Base-by-base conservation (phyloP, 164 flowering plant genomes). In the Sextonia rubra region DNA sequence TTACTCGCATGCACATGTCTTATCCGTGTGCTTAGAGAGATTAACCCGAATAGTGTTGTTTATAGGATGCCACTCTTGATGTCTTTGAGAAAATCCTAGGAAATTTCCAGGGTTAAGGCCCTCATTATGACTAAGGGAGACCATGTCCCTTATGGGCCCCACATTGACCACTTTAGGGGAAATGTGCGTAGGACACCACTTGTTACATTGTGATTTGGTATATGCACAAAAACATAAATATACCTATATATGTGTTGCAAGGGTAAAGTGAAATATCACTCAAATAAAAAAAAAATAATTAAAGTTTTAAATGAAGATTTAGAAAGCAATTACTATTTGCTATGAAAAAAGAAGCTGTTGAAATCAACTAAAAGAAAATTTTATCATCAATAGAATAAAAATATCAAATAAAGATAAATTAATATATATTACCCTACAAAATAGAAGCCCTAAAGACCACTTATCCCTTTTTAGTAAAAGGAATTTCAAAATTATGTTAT, bases 101-200 rank as follows among this genome's bases (percentile, higher is more conserved):
- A 74, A 74, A 74, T 78, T 78, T 74, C 74, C 25, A 32, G 60
- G 60, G 29, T 68, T 64, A 60, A 60, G 71, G 65, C 64, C 37
- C 24, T 71, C 68, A 71, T 78, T 58, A 78, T 71, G 72, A 67
- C 30, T 58, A 29, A 69, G 48, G 75, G 49, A 68, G 30, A 72
- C 55, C 56, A 69, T 49, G 61, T 2, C 71, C 6, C 24, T 24
- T 22, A 48, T n/a, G 47, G 71, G 15, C 23, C 26, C 62, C 32
- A 44, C 56, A 47, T 64, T 73, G 73, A 73, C 60, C 30, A 69
- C 73, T 77, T 77, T 60, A 23, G 61, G 61, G n/a, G 61, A n/a
- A 18, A 23, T 12, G 17, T 29, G 15, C 8, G 9, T 5, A 29
- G 37, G n/a, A 27, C 67, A 17, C n/a, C 37, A 27, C 17, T 27